Base-by-base conservation (phyloP, 306 rosid species). In the Comarum palustre region DNA sequence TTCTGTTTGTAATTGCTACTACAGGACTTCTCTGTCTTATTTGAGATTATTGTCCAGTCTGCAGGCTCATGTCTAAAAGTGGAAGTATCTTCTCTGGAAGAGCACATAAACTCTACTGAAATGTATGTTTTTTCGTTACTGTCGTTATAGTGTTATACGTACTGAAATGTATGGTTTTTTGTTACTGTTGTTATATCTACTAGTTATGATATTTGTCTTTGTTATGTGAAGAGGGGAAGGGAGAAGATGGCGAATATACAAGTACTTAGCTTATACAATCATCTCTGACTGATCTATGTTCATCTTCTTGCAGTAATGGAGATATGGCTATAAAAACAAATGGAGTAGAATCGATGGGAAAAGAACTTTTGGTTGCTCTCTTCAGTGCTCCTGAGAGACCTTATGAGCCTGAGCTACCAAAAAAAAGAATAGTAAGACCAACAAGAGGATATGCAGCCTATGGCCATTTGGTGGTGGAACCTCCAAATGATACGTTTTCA, bases 381-480 rank as follows among this genome's bases (percentile, higher is more conserved):
- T 94, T 85, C 83, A 68, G 25, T 84, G 79, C 81, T 72, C 25
- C 71, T 20, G 82, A 85, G 78, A 76, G 58, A 69, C 29, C 58
- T 47, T 82, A 77, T 66, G 86, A 87, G 73, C 46, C 63, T 67
- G 84, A 81, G 78, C 29, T 80, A 73, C 85, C 83, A 66, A 74
- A 47, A 71, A 81, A 68, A 81, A 76, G 77, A 83, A 70, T 17
- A 66, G 78, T 60, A 25, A 84, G 79, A 77, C 75, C 69, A 55
- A 59, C 10, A 57, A 84, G 66, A 69, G 82, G 71, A 74, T 55
- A 42, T 80, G 59, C 80, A 68, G 69, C 73, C 58, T 78, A 41
- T 64, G 85, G 90, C 64, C 67, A 51, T 32, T 77, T 84, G 38
- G 95, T 81, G 46, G n/a, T 15, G 71, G 88, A 83, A 84, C 91